phyloP scores from a whole-genome alignment of 2,329 filamentous ascomycete genomes.

The Diaporthe vaccinii region DNA sequence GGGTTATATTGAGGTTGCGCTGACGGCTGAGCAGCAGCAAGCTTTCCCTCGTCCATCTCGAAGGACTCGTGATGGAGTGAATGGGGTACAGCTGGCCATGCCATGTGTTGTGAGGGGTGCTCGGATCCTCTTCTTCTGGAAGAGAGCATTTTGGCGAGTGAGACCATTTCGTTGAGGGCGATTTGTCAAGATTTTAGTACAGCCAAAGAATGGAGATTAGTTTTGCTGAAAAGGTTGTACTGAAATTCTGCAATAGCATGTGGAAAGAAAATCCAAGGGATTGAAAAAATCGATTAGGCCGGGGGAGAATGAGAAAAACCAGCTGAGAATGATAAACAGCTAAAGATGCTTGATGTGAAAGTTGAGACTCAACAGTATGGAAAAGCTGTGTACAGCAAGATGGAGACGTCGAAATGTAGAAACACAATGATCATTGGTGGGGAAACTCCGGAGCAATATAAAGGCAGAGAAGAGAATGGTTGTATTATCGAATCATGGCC shows the following conservation, averaged over 20 bases:
- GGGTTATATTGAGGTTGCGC: conserved; percentile 50
- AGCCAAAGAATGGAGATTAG: not conserved
- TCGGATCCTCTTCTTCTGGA: not conserved
- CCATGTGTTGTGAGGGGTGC: not conserved
- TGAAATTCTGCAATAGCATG: not conserved
- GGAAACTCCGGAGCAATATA: not conserved
- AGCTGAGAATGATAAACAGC: not conserved
- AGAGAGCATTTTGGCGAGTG: conserved; percentile 10
- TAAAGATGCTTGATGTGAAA: not conserved
- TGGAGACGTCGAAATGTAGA: not conserved
- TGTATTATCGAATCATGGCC: not conserved
- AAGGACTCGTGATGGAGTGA: conserved; percentile 44
- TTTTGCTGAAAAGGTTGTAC: not conserved
- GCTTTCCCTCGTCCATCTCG: conserved; percentile 54
- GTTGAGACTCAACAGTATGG: not conserved
- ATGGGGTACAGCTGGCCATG: conserved; percentile 19
- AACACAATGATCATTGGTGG: not conserved
- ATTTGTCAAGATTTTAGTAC: not conserved
- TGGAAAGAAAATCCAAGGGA: not conserved
- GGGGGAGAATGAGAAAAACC: not conserved
- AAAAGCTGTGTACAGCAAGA: not conserved
- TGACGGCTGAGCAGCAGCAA: conserved; percentile 61
- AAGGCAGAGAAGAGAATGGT: not conserved
- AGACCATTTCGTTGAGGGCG: not conserved
- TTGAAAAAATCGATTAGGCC: not conserved